phyloP scores from a whole-genome alignment of 2,329 filamentous ascomycete genomes.

The Fonsecaea monophora region DNA sequence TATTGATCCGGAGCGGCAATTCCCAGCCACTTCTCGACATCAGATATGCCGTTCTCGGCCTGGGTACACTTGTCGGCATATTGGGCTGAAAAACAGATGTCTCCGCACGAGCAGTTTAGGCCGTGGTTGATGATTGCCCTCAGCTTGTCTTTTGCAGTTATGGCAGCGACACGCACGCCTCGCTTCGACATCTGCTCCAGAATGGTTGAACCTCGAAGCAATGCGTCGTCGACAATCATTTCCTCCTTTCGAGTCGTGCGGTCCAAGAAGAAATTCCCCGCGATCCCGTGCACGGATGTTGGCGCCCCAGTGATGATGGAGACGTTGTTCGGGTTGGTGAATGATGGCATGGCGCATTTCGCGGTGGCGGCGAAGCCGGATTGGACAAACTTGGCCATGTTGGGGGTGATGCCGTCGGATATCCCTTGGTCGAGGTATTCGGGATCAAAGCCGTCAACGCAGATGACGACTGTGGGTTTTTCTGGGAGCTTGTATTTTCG shows the following conservation, averaged over 20 bases:
- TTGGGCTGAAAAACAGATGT: constrained; percentile 52
- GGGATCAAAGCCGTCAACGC: constrained; percentile 55
- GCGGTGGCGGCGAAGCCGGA: constrained; percentile 51
- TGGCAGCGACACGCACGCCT: constrained; percentile 52
- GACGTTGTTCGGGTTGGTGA: constrained; percentile 56
- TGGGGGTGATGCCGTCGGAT: constrained; percentile 47
- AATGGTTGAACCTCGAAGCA: constrained; percentile 52
- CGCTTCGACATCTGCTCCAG: constrained; percentile 49
- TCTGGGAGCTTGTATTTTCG: constrained; percentile 45
- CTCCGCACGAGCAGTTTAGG: constrained; percentile 38
- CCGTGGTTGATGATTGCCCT: constrained; percentile 51
- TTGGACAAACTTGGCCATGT: constrained; percentile 44
- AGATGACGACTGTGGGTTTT: constrained; percentile 51
- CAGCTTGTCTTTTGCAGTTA: constrained; percentile 57
- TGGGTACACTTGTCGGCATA: constrained; percentile 43
- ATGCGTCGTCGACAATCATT: constrained; percentile 52
- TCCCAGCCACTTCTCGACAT: constrained; percentile 50
- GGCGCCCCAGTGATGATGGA: constrained; percentile 55
- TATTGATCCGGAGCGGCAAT: constrained; percentile 50
- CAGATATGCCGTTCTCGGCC: constrained; percentile 47
- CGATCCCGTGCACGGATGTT: constrained; percentile 51
- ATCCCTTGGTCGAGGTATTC: constrained; percentile 49
- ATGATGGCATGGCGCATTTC: constrained; percentile 52
- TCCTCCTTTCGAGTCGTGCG: constrained; percentile 48
- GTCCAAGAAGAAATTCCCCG: constrained; percentile 56